Evolutionary conservation across 768 basidiomycete genomes (phyloP), one percentile per base, ranked within the genome.

Genomic region (Boletus rex-veris): DNA sequence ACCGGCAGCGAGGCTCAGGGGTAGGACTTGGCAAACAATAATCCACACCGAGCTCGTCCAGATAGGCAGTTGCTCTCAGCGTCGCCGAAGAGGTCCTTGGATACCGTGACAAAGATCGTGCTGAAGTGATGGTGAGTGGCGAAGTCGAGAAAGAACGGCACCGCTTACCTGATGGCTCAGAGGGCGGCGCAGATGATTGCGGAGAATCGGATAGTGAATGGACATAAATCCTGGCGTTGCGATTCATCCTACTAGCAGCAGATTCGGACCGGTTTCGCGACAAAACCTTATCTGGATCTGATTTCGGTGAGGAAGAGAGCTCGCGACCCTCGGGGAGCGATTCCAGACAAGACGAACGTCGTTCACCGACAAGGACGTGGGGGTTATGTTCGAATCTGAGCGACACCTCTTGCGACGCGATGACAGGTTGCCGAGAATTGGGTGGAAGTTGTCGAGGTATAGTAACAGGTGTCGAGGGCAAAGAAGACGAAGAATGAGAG

Each of bases 271-370:
- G 60, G 16, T 61, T 66, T 41, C 61, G 67, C 3, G 49, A 38
- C 6, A 50, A 64, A 18, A 45, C 49, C 1, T 14, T 18, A 28
- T 55, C 38, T 4, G 48, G 3, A 41, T 46, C 51, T 5, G 62
- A 40, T 47, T 62, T 62, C 7, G 53, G 42, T 0, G 67, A 50
- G 14, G 65, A 54, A 24, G 62, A 52, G 39, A 78, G 62, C 51
- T 82, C 80, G 8, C 71, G 64, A 45, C 74, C 80, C 55, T 85
- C 83, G 5, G 78, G 83, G 3, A 84, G 74, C 7, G 78, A 73
- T 51, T 78, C 75, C 44, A 85, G 67, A 5, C 55, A 55, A 37
- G 58, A 57, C 4, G 64, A 43, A 14, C 41, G 45, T 37, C 60
- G 58, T 39, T 70, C 69, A 16, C 48, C 37, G 4, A 46, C 31